Base-by-base conservation (phyloP, 106 monocot species). In the Acorus gramineus region DNA sequence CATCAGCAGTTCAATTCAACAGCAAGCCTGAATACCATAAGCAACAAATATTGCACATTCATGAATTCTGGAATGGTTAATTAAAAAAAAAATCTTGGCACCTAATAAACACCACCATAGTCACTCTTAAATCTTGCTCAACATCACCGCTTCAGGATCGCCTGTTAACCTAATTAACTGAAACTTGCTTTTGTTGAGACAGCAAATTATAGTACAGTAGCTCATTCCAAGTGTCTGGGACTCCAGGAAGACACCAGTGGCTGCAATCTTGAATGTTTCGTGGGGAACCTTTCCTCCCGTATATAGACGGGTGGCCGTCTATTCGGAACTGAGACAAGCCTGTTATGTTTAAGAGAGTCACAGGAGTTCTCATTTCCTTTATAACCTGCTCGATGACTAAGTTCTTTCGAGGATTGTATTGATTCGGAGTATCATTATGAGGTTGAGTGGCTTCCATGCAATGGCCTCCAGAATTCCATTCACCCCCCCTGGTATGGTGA, bases 221-320 rank as follows among this genome's bases (percentile, higher is more conserved):
- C 57, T 88, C 92, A 76, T 93, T 93, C 92, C 92, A 93, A 7
- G 79, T 78, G 69, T 93, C 92, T 42, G 92, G 92, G 53, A 88
- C 87, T 60, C 93, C 93, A 49, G 89, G 93, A 62, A 94, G 86
- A 68, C 93, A 94, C 93, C 93, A 94, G 52, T 94, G 93, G 79
- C 93, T 94, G 77, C 93, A 89, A 75, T 94, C 93, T 57, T 86
- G 77, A 59, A 67, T 47, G 52, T 50, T 52, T 50, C 63, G 60
- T 14, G 71, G 49, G 0, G 44, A 14, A 28, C 68, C 69, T 63
- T 9, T 72, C 2, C 43, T 78, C 10, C 93, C 86, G 52, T 86
- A 90, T 13, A 84, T 58, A 11, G 93, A 89, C 14, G 93, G 93
- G 56, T 94, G 93, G 0, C 89, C 93, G 66, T 94, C 93, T 3